Base-by-base conservation (phyloP, 176 grass and related monocot species). In the Oryza coarctata region DNA sequence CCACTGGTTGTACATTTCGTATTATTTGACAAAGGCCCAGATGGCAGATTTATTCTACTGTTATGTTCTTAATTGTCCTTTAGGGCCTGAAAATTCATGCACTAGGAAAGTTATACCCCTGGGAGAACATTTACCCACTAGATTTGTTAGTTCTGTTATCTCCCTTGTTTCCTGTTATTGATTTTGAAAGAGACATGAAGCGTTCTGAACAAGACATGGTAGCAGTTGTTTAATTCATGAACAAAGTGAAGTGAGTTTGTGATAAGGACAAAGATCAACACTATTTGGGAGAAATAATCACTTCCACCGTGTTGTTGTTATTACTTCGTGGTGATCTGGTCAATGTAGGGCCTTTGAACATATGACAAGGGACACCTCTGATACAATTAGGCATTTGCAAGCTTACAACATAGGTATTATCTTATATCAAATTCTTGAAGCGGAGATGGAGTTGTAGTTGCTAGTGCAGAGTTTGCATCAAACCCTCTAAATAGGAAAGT, bases 301-400 rank as follows among this genome's bases (percentile, higher is more conserved):
- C 84, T 74, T 79, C 79, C 84, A 63, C 69, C 69, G 49, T 79
- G 79, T 23, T 74, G 68, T 69, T 83, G 88, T 90, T 79, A 90
- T 86, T 83, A 90, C 47, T 87, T 63, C 84, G 75, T 70, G 62
- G 38, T 86, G 68, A 50, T 81, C 80, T 75, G 68, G 38, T 90
- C 68, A 74, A 79, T 83, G 74, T 78, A 63, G 45, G 61, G 62
- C 25, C 75, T 79, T 79, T 69, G 36, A 79, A 83, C 70, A 63
- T 67, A 72, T 67, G 73, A 68, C 10, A 82, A 67, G 27, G 7
- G 49, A 63, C 28, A 63, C 38, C 64, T 81, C 82, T 63, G 63
- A 79, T 86, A 62, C 69, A 83, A 78, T 68, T 79, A 66, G 39
- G 30, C 74, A 86, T 83, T 82, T 69, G 29, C 38, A 71, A 63